Evolutionary conservation across 495 filamentous ascomycete species (phyloP).

Genomic region (Talaromyces ruber): DNA sequence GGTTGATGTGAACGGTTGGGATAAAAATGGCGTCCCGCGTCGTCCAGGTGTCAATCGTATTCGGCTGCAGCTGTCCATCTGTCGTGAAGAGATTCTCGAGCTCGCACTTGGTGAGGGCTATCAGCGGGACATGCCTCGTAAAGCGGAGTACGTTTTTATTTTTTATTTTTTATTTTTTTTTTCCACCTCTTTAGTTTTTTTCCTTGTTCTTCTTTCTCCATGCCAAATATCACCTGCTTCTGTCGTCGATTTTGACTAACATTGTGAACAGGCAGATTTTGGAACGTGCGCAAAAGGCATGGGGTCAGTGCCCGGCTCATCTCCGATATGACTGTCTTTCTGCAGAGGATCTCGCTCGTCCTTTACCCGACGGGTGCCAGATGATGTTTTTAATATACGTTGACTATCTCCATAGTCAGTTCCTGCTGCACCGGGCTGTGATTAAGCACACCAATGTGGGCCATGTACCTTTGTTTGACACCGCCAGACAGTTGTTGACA

Average conservation of each 20-base stretch:
- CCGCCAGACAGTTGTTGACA: slow-evolving; percentile 43
- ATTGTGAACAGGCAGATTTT: slow-evolving; percentile 20
- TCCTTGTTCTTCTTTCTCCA: background rate
- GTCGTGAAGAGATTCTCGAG: slow-evolving; percentile 51
- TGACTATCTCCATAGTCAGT: slow-evolving; percentile 47
- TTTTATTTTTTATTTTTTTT: too few species aligned
- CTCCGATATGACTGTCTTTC: slow-evolving; percentile 27
- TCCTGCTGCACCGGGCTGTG: slow-evolving; percentile 49
- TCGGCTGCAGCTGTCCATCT: slow-evolving; percentile 36
- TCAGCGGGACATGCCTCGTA: slow-evolving; percentile 31
- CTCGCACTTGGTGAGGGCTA: slow-evolving; percentile 42
- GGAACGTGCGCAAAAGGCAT: slow-evolving; percentile 21
- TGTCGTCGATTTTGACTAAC: background rate
- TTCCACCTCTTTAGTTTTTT: background rate
- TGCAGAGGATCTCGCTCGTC: slow-evolving; percentile 18
- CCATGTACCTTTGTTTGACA: slow-evolving; percentile 40
- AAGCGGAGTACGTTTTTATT: slow-evolving; percentile 32
- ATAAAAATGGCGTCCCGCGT: slow-evolving; percentile 26
- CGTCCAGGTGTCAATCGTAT: slow-evolving; percentile 38
- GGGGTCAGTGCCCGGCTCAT: slow-evolving; percentile 22
- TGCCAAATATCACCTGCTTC: background rate
- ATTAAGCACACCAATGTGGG: slow-evolving; percentile 42
- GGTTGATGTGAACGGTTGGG: slow-evolving; percentile 50
- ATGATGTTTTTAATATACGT: slow-evolving; percentile 33
- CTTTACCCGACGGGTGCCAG: slow-evolving; percentile 14